Base-by-base conservation (phyloP, 176 grass and related monocot genomes). In the Dactylis glomerata region DNA sequence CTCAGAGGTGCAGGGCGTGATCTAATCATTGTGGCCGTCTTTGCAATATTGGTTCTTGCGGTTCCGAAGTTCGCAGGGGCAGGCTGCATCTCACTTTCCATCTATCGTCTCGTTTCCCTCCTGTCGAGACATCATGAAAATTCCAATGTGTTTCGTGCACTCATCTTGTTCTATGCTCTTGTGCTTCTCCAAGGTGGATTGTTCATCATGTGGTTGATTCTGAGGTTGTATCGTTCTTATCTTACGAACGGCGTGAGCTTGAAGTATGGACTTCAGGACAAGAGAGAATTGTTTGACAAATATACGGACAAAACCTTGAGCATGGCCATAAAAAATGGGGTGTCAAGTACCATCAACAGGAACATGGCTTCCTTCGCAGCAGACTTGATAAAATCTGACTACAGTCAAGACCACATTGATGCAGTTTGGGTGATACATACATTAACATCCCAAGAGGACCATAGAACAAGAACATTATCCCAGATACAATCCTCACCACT, bases 101-200 rank as follows among this genome's bases (percentile, higher is more conserved):
- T 78, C 51, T 59, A 59, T 78, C 54, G 54, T 36, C 75, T 78
- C 3, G n/a, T 78, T 1, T 13, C 65, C 65, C 19, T 59, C 54
- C 52, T 78, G 13, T 41, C 12, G 6, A 19, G 54, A 22, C 36
- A 59, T 8, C 55, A 78, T 14, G 22, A 11, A n/a, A 24, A 23
- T 15, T 8, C n/a, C 11, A 78, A 78, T 4, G 76, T 78, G 51
- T 17, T 78, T 8, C 33, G 1, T 42, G 52, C 76, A 78, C 76
- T 78, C 36, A 24, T 78, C n/a, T 42, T 78, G 32, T 78, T 61
- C n/a, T 78, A 78, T 59, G 54, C 34, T 61, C 33, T 78, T 7
- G 54, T 78, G 54, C 54, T 78, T 78, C 34, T 38, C 34, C 76
- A 78, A 78, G 76, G 51, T 24, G 52, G 32, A 58, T 59, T 78